Conservation (phyloP, 2,329 filamentous ascomycete species). For the Beauveria scarabaeidicola region DNA sequence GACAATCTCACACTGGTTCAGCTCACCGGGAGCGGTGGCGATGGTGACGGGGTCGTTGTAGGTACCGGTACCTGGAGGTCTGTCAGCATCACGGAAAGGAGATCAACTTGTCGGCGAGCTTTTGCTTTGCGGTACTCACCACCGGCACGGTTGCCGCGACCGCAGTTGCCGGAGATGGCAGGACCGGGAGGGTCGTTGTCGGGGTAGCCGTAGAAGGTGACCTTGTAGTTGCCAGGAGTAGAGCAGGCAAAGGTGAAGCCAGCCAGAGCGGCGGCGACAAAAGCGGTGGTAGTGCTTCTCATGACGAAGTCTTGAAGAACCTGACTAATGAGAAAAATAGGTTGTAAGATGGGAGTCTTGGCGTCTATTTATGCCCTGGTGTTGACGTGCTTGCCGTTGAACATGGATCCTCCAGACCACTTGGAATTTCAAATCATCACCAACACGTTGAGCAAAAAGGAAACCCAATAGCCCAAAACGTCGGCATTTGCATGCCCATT, state of each 20-base stretch:
- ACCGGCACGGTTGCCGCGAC: conserved; percentile 14
- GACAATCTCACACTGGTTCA: conserved; percentile 17
- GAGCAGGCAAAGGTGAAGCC: conserved; percentile 14
- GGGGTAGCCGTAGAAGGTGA: conserved; percentile 17
- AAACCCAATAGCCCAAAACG: neutral
- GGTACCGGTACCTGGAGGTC: conserved; percentile 12
- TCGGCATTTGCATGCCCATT: neutral
- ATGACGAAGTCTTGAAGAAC: conserved; percentile 10
- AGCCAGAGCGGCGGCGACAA: conserved; percentile 11
- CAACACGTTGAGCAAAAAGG: neutral
- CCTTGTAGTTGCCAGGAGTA: conserved; percentile 15
- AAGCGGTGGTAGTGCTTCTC: conserved; percentile 13
- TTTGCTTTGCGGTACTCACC: conserved; percentile 2
- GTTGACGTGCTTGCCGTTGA: neutral
- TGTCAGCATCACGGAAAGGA: neutral
- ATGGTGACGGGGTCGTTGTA: conserved; percentile 17
- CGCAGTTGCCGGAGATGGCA: conserved; percentile 15
- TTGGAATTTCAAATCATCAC: neutral
- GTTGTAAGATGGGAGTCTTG: neutral
- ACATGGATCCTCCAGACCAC: neutral
- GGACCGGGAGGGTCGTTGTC: conserved; percentile 16
- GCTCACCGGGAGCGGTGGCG: conserved; percentile 16
- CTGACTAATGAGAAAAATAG: neutral
- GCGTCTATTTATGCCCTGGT: neutral
- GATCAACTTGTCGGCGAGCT: neutral